These are phyloP conservation scores for Erysiphe pulchra DNA, from an alignment of 2,329 filamentous ascomycete genomes.

Conservation along the genomic window DNA sequence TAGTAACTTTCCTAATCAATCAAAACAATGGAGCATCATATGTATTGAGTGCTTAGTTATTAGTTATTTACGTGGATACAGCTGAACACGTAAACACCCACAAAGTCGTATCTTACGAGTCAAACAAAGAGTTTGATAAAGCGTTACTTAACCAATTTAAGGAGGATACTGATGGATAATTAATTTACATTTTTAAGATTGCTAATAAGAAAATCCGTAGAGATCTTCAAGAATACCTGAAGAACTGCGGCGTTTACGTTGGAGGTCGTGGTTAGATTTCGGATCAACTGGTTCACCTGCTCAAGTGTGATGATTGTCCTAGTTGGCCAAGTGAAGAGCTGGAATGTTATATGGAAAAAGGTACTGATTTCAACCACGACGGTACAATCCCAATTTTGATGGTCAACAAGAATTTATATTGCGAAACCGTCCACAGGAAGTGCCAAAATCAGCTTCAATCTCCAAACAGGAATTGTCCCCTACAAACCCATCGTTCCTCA, in stretches of 20 bases:
- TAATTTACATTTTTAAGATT: background rate
- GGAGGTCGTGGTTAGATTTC: background rate
- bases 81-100: background rate
- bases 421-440: background rate
- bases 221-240: background rate
- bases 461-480: background rate
- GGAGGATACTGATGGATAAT: background rate
- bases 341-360: background rate
- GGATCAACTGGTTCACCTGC: background rate
- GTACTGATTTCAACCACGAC: too few relatives aligned
- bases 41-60: too few relatives aligned
- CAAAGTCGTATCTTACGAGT: background rate
- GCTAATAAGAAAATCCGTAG: background rate
- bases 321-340: background rate
- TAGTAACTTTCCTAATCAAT: too few relatives aligned
- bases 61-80: too few relatives aligned
- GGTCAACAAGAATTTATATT: background rate
- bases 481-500: background rate
- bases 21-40: too few relatives aligned
- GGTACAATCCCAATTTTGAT: too few relatives aligned
- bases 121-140: background rate
- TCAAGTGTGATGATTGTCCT: background rate
- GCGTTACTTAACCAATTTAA: background rate
- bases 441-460: background rate
- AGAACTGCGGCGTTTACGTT: background rate